Evolutionary conservation across 768 basidiomycete genomes (phyloP).

Genomic region (Plicaturopsis crispa): DNA sequence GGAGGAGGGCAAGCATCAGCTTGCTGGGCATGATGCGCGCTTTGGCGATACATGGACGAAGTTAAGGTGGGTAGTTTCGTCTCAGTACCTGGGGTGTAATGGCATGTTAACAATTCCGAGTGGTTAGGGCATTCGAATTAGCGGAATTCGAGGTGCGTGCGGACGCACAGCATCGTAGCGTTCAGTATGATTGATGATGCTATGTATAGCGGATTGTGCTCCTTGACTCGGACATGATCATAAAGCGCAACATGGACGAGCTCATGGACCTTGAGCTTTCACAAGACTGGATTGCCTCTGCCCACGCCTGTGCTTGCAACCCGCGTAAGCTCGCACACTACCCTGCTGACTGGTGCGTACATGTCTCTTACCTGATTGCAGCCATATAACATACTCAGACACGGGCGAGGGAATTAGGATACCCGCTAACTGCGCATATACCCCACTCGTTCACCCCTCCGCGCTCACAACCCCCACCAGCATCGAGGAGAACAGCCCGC

Average conservation of each 20-base stretch:
- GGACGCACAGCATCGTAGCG: not conserved
- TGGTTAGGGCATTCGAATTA: conserved; percentile 50
- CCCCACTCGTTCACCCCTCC: conserved; percentile 36
- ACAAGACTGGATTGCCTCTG: conserved; percentile 74
- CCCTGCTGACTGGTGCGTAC: conserved; percentile 72
- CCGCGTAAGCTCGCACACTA: conserved; percentile 80
- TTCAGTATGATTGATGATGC: conserved; percentile 3
- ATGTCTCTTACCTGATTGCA: not conserved
- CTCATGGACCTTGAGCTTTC: conserved; percentile 47
- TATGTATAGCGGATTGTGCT: conserved; percentile 60
- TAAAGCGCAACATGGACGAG: conserved; percentile 79
- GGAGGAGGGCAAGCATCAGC: conserved; percentile 25
- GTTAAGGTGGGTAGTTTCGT: conserved; percentile 26
- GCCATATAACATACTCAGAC: not conserved
- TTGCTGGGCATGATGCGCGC: conserved; percentile 33
- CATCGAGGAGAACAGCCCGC: conserved; percentile 41
- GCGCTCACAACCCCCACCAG: conserved; percentile 37
- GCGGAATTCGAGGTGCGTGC: conserved; percentile 55
- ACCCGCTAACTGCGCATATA: conserved; percentile 88
- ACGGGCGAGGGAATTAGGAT: conserved; percentile 52
- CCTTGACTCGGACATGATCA: conserved; percentile 85
- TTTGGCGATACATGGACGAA: conserved; percentile 67
- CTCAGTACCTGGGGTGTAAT: too few species aligned
- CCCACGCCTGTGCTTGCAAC: conserved; percentile 92
- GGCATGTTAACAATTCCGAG: not conserved